Percentiles rank a stretch among this genome's conserved stretches.
Evolutionary conservation across 352 stramenopile species (phyloP).

Genomic region (Phytopythium boreale): DNA sequence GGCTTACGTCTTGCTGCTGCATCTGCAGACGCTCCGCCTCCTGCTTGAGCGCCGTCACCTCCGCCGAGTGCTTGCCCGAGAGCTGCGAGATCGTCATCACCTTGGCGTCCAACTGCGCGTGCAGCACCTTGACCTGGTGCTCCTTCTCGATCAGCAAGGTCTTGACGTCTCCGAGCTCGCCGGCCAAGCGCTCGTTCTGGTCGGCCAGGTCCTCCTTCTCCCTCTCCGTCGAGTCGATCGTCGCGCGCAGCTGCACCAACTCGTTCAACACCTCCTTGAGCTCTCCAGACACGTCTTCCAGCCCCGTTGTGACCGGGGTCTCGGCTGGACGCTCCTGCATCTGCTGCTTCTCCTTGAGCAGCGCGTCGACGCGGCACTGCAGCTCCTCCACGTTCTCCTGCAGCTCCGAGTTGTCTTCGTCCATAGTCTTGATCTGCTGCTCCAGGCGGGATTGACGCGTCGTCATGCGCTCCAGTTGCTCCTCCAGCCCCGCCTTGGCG

Average conservation of each 20-base stretch:
- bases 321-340: background rate
- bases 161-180: conserved; percentile 35
- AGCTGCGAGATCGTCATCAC: conserved; percentile 41
- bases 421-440: conserved; percentile 20
- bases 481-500: conserved; percentile 27
- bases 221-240: conserved; percentile 24
- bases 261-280: conserved; percentile 40
- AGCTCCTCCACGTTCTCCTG: conserved; percentile 23
- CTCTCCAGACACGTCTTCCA: conserved; percentile 11
- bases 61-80: conserved; percentile 20
- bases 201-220: conserved; percentile 32
- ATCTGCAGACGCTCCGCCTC: conserved; percentile 26
- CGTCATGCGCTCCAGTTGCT: conserved; percentile 29
- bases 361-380: conserved; percentile 7
- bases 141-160: conserved; percentile 33
- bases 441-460: conserved; percentile 22
- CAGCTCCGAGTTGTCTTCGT: conserved; percentile 32
- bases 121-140: conserved; percentile 36
- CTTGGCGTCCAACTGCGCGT: conserved; percentile 43
- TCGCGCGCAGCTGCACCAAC: conserved; percentile 24
- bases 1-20: conserved; percentile 7
- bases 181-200: conserved; percentile 27
- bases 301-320: background rate
- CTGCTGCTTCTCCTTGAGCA: background rate
- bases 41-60: conserved; percentile 29